A percentile compares a stretch with the other conserved stretches of the same genome.
These are phyloP conservation scores for Psilocybe mexicana DNA, from an alignment of 1,284 basidiomycete species.

Conservation along the genomic window DNA sequence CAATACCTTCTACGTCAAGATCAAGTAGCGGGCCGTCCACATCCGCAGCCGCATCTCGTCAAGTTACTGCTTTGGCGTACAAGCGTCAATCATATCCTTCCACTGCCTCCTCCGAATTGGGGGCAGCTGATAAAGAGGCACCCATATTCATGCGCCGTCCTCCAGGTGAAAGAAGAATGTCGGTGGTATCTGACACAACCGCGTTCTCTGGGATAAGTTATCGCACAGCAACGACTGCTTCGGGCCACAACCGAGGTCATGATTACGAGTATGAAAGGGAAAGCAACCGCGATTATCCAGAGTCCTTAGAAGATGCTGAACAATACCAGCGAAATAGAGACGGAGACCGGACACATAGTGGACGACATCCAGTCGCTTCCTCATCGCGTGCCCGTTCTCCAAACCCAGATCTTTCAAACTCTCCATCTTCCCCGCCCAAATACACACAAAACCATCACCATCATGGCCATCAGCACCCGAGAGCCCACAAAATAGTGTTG, in stretches of 20 bases:
- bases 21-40: slow-evolving; percentile 23
- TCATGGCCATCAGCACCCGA: slow-evolving; percentile 7
- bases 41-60: slow-evolving; percentile 13
- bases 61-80: neutral
- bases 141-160: slow-evolving; percentile 33
- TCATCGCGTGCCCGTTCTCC: neutral
- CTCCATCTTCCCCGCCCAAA: neutral
- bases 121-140: neutral
- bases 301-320: neutral
- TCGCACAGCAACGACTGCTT: slow-evolving; percentile 21
- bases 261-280: slow-evolving; percentile 4
- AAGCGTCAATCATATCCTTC: neutral
- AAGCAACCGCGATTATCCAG: neutral
- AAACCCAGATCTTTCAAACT: neutral
- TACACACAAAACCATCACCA: slow-evolving; percentile 20
- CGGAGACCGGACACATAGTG: neutral
- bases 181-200: slow-evolving; percentile 42
- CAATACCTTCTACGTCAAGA: slow-evolving; percentile 37
- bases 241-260: neutral
- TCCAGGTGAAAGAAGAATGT: slow-evolving; percentile 37
- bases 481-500: slow-evolving; percentile 57
- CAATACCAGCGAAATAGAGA: neutral
- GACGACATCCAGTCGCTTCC: neutral
- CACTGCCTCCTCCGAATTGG: neutral
- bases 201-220: slow-evolving; percentile 16